Base-by-base conservation (phyloP, 495 filamentous ascomycete species). In the Xylaria longipes region DNA sequence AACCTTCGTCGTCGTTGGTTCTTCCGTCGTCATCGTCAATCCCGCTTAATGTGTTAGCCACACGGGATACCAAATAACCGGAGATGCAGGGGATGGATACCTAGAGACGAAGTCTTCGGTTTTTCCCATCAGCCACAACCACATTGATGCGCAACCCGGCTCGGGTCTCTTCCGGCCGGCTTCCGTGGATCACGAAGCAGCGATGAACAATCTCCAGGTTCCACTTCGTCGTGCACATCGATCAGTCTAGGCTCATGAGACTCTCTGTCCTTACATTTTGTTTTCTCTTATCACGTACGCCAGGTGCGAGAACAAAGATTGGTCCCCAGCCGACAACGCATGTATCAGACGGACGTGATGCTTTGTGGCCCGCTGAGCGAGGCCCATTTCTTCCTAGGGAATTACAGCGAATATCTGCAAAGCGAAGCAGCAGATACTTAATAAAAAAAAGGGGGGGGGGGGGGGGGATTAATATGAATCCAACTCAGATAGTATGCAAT, bases 61-160 rank as follows among this genome's bases (percentile, higher is more conserved):
- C 64, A 67, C 65, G 43, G 43, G 35, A 67, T 31, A 43, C 48
- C 65, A 67, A 29, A 41, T 41, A 67, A 67, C 65, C 65, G 65
- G 35, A 56, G 37, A 67, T 29, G 65, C 48, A 67, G 65, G 65
- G 35, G 33, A 41, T 27, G 35, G 33, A 41, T 27, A 50, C 29
- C 65, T 27, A 22, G 48, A 33, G 50, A 39, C n/a, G 11, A 20
- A 54, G 33, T 25, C 48, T 25, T 37, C n/a, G 65, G 65, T 1
- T 67, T 56, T 41, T 50, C 63, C 41, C 61, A 45, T 50, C 27
- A 65, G 62, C 62, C 62, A 65, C 43, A 65, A 33, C 45, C 27
- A 46, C 63, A 37, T 12, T 11, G 20, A 66, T 39, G 64, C 64
- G 48, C 31, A 48, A 63, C 65, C 46, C 65, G 65, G 65, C 65